Percentiles rank a stretch among this genome's conserved stretches.
phyloP scores from a whole-genome alignment of 2,329 filamentous ascomycete species.

The Colletotrichum sp. region DNA sequence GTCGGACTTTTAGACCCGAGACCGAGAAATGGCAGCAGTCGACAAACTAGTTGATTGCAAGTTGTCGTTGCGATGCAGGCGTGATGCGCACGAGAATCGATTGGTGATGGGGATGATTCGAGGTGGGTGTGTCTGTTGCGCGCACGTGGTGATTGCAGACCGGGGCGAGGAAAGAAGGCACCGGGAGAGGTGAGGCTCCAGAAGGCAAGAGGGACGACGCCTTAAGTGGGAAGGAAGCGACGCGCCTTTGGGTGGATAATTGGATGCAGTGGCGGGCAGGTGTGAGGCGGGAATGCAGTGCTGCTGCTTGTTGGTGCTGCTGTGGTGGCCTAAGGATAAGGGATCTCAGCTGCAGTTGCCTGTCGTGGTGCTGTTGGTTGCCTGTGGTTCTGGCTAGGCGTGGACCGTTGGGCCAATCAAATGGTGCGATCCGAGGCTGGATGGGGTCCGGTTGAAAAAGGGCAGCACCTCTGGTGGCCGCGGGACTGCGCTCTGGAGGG shows the following conservation, averaged over 20 bases:
- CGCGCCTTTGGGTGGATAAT: not conserved
- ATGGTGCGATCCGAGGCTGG: not conserved
- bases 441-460: conserved; percentile 13
- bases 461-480: conserved; percentile 13
- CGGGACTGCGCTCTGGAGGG: conserved; percentile 21
- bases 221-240: not conserved
- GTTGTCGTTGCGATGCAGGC: not conserved
- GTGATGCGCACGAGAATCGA: not conserved
- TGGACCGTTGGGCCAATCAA: not conserved
- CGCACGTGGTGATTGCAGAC: not conserved
- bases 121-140: not conserved
- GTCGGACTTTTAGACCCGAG: not conserved
- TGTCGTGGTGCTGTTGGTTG: not conserved
- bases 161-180: not conserved
- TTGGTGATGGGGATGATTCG: not conserved
- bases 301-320: not conserved
- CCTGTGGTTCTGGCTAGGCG: not conserved
- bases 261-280: conserved; percentile 13
- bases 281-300: conserved; percentile 21
- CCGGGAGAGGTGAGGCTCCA: not conserved
- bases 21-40: not conserved
- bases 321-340: not conserved
- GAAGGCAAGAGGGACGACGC: not conserved
- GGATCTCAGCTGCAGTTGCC: not conserved
- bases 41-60: not conserved